Percentiles rank a stretch among this genome's conserved stretches.
Evolutionary conservation across 2,329 filamentous ascomycete genomes (phyloP).

Genomic region (Cladosporium sp.): DNA sequence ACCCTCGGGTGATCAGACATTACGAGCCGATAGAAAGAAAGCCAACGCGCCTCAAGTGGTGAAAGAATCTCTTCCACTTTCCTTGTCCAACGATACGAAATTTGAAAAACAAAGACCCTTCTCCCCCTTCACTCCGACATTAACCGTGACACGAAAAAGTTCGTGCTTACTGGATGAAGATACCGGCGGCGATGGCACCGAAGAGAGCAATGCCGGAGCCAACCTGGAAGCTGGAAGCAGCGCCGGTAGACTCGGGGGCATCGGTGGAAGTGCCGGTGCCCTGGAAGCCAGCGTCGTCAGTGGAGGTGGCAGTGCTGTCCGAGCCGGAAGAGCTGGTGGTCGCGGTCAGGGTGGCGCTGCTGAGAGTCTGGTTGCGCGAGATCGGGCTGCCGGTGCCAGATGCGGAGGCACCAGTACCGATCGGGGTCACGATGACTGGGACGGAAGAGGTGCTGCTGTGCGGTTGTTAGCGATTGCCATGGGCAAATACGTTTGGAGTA

Average conservation of each 20-base stretch:
- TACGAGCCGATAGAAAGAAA: constrained; percentile 2
- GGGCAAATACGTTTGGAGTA: neutral
- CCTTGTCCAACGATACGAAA: neutral
- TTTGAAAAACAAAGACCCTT: neutral
- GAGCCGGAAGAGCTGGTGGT: constrained; percentile 12
- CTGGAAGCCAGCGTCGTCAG: constrained; percentile 11
- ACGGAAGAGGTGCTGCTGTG: constrained; percentile 18
- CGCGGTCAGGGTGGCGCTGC: constrained; percentile 20
- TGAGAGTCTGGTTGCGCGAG: constrained; percentile 27
- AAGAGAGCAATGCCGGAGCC: constrained; percentile 37
- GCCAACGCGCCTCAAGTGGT: neutral
- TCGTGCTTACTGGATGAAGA: constrained; percentile 15
- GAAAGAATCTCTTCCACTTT: neutral
- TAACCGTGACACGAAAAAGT: neutral
- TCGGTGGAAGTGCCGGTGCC: constrained; percentile 4
- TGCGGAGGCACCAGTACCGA: constrained; percentile 13
- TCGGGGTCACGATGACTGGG: constrained; percentile 12
- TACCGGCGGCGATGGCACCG: constrained; percentile 38
- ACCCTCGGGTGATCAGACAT: constrained; percentile 11
- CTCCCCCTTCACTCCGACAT: too few species aligned
- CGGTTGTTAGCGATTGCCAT: neutral
- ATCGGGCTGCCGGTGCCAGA: constrained; percentile 23
- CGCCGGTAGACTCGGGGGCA: constrained; percentile 17
- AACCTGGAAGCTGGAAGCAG: constrained; percentile 23
- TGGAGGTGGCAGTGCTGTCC: constrained; percentile 13